phyloP scores from a whole-genome alignment of 345 rosid genomes.

The Turnera subulata region DNA sequence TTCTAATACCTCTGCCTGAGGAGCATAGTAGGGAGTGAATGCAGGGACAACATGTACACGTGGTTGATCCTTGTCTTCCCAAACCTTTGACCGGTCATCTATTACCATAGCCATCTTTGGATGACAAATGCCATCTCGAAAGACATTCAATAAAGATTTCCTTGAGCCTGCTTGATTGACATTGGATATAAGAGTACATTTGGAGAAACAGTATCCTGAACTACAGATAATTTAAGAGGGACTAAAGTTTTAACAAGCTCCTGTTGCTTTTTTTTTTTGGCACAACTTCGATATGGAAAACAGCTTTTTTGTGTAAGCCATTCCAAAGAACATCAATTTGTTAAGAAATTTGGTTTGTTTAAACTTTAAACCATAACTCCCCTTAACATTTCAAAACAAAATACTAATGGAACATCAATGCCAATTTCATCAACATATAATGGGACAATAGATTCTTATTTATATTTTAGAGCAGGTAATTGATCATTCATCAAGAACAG shows the following conservation, averaged over 20 bases:
- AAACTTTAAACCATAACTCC: neutral
- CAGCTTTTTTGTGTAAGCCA: neutral
- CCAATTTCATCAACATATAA: neutral
- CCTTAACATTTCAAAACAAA: neutral
- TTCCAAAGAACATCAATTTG: neutral
- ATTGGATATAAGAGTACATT: conserved; percentile 6
- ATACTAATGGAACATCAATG: conserved; percentile 4
- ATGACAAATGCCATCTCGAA: conserved; percentile 82
- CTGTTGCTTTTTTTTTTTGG: no score
- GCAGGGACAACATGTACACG: conserved; percentile 96
- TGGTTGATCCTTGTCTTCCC: conserved; percentile 99
- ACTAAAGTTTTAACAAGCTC: no score
- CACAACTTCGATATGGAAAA: neutral
- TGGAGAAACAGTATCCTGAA: conserved; percentile 1
- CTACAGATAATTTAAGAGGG: neutral
- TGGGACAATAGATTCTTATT: neutral
- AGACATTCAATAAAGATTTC: conserved; percentile 83
- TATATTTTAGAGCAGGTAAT: neutral
- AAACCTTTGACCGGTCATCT: conserved; percentile 93
- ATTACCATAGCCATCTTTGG: conserved; percentile 99
- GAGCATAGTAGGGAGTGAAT: conserved; percentile 91
- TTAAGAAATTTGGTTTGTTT: neutral
- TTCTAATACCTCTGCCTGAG: conserved; percentile 84
- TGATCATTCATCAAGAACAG: neutral
- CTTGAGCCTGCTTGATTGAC: conserved; percentile 49